Percentiles rank a stretch among this genome's conserved stretches.
Evolutionary conservation across 805 yeast genomes (phyloP).

Genomic region (Wickerhamiella spandovensis): DNA sequence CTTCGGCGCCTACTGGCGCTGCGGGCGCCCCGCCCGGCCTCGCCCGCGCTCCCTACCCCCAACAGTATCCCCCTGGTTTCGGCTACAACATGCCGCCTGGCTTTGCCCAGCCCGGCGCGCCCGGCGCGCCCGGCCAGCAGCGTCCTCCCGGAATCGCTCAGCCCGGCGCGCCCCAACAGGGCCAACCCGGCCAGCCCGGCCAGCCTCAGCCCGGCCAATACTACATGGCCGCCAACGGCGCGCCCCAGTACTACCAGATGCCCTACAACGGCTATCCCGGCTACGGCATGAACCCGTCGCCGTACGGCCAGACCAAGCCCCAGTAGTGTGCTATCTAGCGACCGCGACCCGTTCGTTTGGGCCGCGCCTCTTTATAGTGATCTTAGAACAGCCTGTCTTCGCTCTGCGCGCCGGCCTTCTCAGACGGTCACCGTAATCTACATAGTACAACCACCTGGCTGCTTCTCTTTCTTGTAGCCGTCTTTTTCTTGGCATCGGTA

Average conservation of each 20-base stretch:
- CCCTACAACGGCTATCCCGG: conserved; percentile 6
- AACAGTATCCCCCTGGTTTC: conserved; percentile 3
- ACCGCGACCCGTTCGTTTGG: no score
- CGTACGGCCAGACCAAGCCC: background rate
- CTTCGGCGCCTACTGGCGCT: background rate
- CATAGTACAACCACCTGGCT: no score
- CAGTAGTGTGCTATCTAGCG: background rate
- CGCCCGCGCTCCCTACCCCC: background rate
- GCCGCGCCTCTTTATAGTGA: no score
- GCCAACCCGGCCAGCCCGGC: background rate
- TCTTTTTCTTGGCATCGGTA: no score
- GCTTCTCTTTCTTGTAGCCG: no score
- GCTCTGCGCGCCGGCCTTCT: no score
- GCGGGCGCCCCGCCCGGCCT: background rate
- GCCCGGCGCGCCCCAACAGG: background rate
- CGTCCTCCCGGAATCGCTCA: background rate
- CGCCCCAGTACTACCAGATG: conserved; percentile 10
- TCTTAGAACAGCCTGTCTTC: no score
- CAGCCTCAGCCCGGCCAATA: background rate
- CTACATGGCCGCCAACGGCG: conserved; percentile 1
- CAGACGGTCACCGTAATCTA: no score
- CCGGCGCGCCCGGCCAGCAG: background rate
- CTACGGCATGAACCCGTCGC: conserved; percentile 4
- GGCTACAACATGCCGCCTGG: conserved; percentile 4
- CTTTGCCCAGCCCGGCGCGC: background rate